A percentile compares a stretch with the other conserved stretches of the same genome.
phyloP scores from a whole-genome alignment of 2,329 filamentous ascomycete genomes.

The Colletotrichum orchidophilum region DNA sequence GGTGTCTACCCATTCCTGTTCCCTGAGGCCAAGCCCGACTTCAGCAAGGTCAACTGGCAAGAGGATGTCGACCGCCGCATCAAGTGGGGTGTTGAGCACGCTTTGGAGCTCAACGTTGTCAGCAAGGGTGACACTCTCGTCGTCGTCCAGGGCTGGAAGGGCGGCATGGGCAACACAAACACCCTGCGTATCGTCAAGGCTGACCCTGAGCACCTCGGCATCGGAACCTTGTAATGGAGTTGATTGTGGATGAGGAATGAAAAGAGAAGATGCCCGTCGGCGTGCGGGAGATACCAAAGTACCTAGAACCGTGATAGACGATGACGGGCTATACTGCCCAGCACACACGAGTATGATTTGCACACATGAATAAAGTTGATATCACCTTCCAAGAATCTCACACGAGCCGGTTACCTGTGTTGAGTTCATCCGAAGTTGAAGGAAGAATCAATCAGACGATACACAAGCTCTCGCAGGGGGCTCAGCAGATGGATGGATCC shows the following conservation, averaged over 20 bases:
- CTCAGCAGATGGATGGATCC: not conserved
- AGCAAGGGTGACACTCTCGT: constrained; percentile 78
- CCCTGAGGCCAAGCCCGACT: constrained; percentile 93
- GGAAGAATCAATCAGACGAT: not conserved
- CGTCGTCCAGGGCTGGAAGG: constrained; percentile 91
- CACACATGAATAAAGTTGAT: constrained; percentile 26
- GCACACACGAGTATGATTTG: constrained; percentile 31
- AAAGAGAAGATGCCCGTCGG: constrained; percentile 13
- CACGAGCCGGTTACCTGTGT: not conserved
- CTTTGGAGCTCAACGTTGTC: constrained; percentile 82
- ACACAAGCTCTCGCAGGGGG: not conserved
- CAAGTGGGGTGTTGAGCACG: constrained; percentile 94
- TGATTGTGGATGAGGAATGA: not conserved
- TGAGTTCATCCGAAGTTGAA: not conserved
- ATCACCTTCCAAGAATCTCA: not conserved
- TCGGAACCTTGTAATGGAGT: constrained; percentile 52
- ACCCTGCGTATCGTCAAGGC: constrained; percentile 74
- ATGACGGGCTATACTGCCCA: constrained; percentile 22
- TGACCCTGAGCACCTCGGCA: constrained; percentile 66
- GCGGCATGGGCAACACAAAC: constrained; percentile 92
- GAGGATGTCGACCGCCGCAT: constrained; percentile 98
- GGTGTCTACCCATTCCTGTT: constrained; percentile 98
- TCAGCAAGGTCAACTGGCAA: constrained; percentile 93
- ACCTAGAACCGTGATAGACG: constrained; percentile 33
- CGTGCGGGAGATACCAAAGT: constrained; percentile 29